These are phyloP conservation scores for Amylostereum areolatum DNA, from an alignment of 1,284 basidiomycete species.

Conservation along the genomic window DNA sequence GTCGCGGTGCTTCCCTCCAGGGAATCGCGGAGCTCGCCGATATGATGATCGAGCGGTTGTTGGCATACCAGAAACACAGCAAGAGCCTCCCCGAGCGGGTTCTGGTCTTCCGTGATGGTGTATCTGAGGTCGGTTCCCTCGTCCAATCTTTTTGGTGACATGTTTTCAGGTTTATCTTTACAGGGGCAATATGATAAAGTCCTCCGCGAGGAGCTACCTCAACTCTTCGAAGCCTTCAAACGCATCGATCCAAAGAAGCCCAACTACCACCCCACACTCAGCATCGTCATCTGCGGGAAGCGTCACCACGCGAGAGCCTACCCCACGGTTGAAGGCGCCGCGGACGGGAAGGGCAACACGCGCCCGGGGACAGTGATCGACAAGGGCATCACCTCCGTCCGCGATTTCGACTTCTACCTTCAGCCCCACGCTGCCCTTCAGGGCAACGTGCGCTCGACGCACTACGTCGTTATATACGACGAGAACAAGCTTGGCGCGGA, in stretches of 20 bases:
- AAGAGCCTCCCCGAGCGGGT: conserved; percentile 53
- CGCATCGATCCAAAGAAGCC: conserved; percentile 38
- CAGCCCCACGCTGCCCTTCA: conserved; percentile 69
- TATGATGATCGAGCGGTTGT: conserved; percentile 65
- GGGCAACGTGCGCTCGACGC: conserved; percentile 61
- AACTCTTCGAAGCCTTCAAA: conserved; percentile 52
- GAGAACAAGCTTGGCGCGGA: conserved; percentile 61
- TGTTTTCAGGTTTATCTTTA: background rate
- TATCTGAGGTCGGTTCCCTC: conserved; percentile 51
- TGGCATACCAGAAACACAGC: conserved; percentile 48
- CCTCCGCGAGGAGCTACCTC: conserved; percentile 47
- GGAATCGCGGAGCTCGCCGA: conserved; percentile 58
- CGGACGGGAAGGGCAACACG: conserved; percentile 64
- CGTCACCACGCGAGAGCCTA: conserved; percentile 71
- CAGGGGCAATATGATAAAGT: conserved; percentile 67
- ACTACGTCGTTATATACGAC: conserved; percentile 72
- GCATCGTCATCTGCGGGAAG: conserved; percentile 74
- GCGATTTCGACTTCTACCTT: conserved; percentile 73
- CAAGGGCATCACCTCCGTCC: conserved; percentile 64
- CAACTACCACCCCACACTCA: conserved; percentile 55
- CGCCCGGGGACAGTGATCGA: conserved; percentile 71
- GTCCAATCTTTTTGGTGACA: background rate
- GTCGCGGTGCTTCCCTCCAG: conserved; percentile 24
- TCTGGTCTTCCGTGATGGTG: conserved; percentile 69
- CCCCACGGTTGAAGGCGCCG: conserved; percentile 40